Evolutionary conservation across 2,329 filamentous ascomycete species (phyloP).

Genomic region (Aspergillus sp.): DNA sequence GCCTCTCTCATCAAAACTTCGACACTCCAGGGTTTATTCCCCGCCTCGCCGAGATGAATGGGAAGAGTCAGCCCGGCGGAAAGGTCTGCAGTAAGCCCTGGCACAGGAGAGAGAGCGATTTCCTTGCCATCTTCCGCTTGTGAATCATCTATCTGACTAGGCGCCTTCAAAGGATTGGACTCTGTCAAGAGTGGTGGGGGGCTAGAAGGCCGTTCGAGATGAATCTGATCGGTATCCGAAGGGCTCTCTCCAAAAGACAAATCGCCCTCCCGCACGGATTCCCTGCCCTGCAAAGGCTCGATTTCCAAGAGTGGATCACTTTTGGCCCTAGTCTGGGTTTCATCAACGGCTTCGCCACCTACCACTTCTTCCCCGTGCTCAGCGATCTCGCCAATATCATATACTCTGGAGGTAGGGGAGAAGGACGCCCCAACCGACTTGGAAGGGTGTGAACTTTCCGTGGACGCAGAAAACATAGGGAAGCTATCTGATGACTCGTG

Average conservation of each 20-base stretch:
- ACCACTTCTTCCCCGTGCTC: neutral
- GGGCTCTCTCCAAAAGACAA: slow-evolving; percentile 19
- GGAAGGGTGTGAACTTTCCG: slow-evolving; percentile 47
- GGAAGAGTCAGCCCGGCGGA: slow-evolving; percentile 20
- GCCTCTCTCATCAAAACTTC: slow-evolving; percentile 33
- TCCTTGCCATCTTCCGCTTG: neutral
- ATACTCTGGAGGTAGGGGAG: slow-evolving; percentile 23
- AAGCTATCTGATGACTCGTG: slow-evolving; percentile 56
- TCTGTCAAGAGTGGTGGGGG: slow-evolving; percentile 31
- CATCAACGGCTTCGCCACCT: neutral
- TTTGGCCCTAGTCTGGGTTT: neutral
- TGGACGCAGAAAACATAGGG: slow-evolving; percentile 56
- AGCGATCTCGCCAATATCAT: slow-evolving; percentile 12
- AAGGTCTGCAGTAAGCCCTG: slow-evolving; percentile 13
- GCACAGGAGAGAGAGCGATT: slow-evolving; percentile 3
- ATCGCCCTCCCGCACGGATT: slow-evolving; percentile 13
- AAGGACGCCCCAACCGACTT: slow-evolving; percentile 48
- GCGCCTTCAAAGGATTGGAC: slow-evolving; percentile 20
- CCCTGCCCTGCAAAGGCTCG: slow-evolving; percentile 9
- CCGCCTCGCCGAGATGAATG: slow-evolving; percentile 21
- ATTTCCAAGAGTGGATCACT: slow-evolving; percentile 6
- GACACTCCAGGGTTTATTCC: slow-evolving; percentile 33
- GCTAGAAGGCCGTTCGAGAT: slow-evolving; percentile 40
- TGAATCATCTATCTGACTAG: slow-evolving; percentile 6
- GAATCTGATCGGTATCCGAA: slow-evolving; percentile 17